Evolutionary conservation across 139 green algal species (phyloP), one percentile per base, ranked within the genome.

Genomic region (Tetradesmus obliquus): DNA sequence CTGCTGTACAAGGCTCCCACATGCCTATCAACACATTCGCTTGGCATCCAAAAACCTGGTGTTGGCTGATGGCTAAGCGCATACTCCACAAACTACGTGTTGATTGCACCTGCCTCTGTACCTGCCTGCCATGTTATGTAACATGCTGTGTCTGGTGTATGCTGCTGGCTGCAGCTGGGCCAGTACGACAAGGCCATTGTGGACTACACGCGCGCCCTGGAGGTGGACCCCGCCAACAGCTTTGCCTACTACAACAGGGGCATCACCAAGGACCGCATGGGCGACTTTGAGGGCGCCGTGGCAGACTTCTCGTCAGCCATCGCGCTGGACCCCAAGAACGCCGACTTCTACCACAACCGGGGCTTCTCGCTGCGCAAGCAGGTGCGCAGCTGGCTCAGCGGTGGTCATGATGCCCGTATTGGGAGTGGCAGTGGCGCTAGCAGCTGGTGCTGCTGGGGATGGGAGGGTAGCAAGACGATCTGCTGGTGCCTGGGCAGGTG

Each of bases 321-420:
- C 17, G 80, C 84, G 12, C 66, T 98, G 84, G 96, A 98, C 88
- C 94, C 94, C 0, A 74, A 22, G 10, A 97, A 97, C 83, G 95
- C 97, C 2, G 97, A 99, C 93, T 98, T 98, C 87, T 98, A 97
- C 92, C 97, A 99, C 95, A 99, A 98, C 93, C 86, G 96, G 1
- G 97, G 97, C 24, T 99, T 98, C 90, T 97, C 97, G 17, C 91
- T 95, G n/a, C 93, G 97, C n/a, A 98, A 98, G 91, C 93, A 95
- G 95, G 95, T 96, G 91, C 82, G 81, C 88, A 88, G 51, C 57
- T 55, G 22, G 71, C 88, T 79, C 1, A 20, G 53, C 81, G 20
- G 81, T 15, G n/a, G 66, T 66, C 9, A 4, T 88, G 45, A 12
- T 6, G n/a, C 2, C 10, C 9, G 9, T 10, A 20, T 15, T 71